Base-by-base conservation (phyloP, 352 stramenopile genomes). In the Globisporangium yorkense region DNA sequence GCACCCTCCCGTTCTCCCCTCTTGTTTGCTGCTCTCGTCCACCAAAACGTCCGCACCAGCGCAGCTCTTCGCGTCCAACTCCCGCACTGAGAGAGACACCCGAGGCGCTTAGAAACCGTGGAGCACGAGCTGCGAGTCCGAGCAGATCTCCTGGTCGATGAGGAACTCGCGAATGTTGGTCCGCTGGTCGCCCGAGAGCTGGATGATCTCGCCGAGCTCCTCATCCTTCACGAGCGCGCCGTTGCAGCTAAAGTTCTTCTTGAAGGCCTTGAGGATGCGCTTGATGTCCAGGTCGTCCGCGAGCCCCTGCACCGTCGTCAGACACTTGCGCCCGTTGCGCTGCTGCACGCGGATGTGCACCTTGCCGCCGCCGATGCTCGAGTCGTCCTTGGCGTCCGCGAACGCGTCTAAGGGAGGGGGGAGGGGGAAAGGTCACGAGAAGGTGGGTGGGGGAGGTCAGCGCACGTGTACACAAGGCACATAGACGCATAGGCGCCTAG, bases 221-320 rank as follows among this genome's bases (percentile, higher is more conserved):
- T 98, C 88, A 74, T 99, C 97, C 67, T 99, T 98, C 53, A 98
- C 95, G 41, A 99, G 96, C 56, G 96, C 96, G 56, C 97, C 97
- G 82, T 99, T 99, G 83, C 97, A 99, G 71, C 89, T 98, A 72
- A 99, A 99, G 78, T 99, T 99, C 85, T 99, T 99, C 89, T 99
- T 99, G 72, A 99, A 99, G 50, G 97, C 97, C 80, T 99, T 99
- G 64, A 98, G 95, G 78, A 99, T 99, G 55, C 96, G 87, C 84
- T 99, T 99, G 53, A 99, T 81, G 71, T 99, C 96, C 60, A 99
- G 82, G 80, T 99, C 97, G 59, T 98, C 92, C 1, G 96, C 96
- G 55, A 99, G 83, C 39, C 97, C 97, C 68, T 98, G 96, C 29
- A 99, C 91, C 7, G 97, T 99, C 53, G 97, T 99, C 73, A 99